Evolutionary conservation across 805 yeast genomes (phyloP), one percentile per base, ranked within the genome.

Genomic region (Zygotorulaspora chibaensis): DNA sequence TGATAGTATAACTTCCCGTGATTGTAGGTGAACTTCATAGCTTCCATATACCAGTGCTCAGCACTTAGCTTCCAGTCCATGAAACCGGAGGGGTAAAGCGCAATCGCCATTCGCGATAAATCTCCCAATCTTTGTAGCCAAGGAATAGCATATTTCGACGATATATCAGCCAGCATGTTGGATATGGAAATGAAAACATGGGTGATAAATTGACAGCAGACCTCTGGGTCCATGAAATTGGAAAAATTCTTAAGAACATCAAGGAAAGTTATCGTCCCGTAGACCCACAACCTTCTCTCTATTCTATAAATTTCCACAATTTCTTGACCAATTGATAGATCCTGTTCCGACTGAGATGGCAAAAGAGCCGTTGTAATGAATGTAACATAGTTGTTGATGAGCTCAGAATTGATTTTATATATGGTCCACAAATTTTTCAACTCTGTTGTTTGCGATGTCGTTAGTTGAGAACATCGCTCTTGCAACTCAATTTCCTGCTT

Each of bases 91-190:
- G 89, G 83, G 56, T 85, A 86, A 35, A 87, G 68, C 0, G 95
- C 93, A 54, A 87, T 86, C 9, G 95, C 91, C 89, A 87, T 86
- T 59, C 95, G 70, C 29, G 91, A 83, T 52, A 87, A 68, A 61
- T 87, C 96, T 29, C 95, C 96, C 42, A 87, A 66, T 58, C 88
- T 84, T 63, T 87, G 96, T 25, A 81, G 75, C 96, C 96, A 87
- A 8, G 68, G 66, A 12, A 62, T 61, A 7, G 64, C 56, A 50
- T 63, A 65, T 45, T 58, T 62, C 28, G 61, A 57, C 10, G 70
- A 68, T 11, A 66, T 50, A 46, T 70, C 73, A 1, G 66, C 63
- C 2, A 71, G 51, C 49, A 73, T 72, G 29, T 70, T 68, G 9
- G 74, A 64, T 13, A 73, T 66, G 15, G 71, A 63, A 48, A 79